Percentiles rank a stretch among this genome's conserved stretches.
These are phyloP conservation scores for Hypsizygus marmoreus DNA, from an alignment of 768 basidiomycete species.

Conservation along the genomic window DNA sequence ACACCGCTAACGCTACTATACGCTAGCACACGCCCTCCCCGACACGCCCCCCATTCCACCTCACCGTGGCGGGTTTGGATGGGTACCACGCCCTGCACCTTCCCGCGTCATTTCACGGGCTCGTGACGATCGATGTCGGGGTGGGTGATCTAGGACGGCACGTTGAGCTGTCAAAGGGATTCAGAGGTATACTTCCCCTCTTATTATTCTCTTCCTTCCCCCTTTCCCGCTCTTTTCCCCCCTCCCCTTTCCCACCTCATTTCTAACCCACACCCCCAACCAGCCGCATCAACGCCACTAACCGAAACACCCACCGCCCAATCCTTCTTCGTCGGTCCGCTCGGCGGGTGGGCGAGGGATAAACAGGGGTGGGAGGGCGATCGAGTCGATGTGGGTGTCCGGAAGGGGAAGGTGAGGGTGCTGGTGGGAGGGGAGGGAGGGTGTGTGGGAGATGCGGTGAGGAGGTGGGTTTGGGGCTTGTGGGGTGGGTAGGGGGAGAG, in stretches of 20 bases:
- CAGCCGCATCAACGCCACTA: constrained; percentile 32
- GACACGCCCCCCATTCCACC: constrained; percentile 34
- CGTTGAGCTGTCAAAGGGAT: constrained; percentile 32
- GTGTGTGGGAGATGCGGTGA: constrained; percentile 21
- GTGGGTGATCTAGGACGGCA: constrained; percentile 39
- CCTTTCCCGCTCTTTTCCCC: too few species aligned
- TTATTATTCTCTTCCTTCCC: too few species aligned
- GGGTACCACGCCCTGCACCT: constrained; percentile 37
- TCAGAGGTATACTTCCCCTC: too few species aligned
- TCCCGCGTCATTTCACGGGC: constrained; percentile 44
- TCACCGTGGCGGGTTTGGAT: constrained; percentile 30
- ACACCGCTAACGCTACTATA: neutral
- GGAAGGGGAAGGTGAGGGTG: constrained; percentile 23
- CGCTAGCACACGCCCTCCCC: constrained; percentile 37
- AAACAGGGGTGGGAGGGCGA: constrained; percentile 28
- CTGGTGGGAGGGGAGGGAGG: constrained; percentile 26
- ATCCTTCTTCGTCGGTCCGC: constrained; percentile 37
- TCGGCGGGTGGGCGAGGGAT: constrained; percentile 22
- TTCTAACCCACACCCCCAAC: too few species aligned
- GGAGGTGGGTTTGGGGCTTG: constrained; percentile 7
- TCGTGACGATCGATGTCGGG: constrained; percentile 36
- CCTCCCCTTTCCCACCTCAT: too few species aligned
- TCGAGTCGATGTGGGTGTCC: constrained; percentile 21
- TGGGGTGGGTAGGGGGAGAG: too few species aligned
- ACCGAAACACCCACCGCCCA: constrained; percentile 32